Percentiles rank a stretch among this genome's conserved stretches.
Conservation (phyloP, 805 yeast species). For the Diddensiella transvaalensis region DNA sequence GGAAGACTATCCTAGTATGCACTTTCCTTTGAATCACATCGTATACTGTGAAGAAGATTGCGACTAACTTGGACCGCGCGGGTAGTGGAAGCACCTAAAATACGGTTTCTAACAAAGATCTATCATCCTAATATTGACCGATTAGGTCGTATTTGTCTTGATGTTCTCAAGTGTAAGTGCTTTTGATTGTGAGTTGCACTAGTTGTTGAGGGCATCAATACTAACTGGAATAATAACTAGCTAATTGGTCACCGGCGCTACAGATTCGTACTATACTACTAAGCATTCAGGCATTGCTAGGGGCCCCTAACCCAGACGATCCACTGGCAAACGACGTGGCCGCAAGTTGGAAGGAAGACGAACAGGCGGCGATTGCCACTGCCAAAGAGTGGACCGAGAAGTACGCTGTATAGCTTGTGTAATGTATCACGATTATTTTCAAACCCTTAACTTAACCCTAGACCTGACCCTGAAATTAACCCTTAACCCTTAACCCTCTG, state of each 20-base stretch:
- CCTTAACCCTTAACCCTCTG: no score
- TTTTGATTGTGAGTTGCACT: no score
- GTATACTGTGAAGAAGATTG: not conserved
- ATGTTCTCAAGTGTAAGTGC: constrained; percentile 67
- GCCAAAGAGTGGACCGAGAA: constrained; percentile 73
- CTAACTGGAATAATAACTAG: no score
- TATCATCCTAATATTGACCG: constrained; percentile 97
- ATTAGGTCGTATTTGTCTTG: constrained; percentile 91
- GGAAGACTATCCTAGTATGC: constrained; percentile 84
- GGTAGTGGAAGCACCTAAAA: constrained; percentile 90
- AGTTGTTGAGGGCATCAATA: no score
- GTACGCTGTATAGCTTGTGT: constrained; percentile 51
- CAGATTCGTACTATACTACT: constrained; percentile 90
- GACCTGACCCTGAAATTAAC: no score
- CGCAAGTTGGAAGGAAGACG: constrained; percentile 89
- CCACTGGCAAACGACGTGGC: constrained; percentile 98
- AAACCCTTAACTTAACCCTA: no score
- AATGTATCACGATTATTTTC: no score
- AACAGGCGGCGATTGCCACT: constrained; percentile 69
- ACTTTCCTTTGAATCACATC: no score
- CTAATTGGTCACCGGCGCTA: constrained; percentile 97
- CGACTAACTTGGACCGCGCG: no score
- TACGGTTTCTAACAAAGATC: constrained; percentile 86
- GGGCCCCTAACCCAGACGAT: constrained; percentile 97
- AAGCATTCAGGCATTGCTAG: constrained; percentile 88